Conservation (phyloP, 2,329 filamentous ascomycete species). For the Bipolaris victoriae region DNA sequence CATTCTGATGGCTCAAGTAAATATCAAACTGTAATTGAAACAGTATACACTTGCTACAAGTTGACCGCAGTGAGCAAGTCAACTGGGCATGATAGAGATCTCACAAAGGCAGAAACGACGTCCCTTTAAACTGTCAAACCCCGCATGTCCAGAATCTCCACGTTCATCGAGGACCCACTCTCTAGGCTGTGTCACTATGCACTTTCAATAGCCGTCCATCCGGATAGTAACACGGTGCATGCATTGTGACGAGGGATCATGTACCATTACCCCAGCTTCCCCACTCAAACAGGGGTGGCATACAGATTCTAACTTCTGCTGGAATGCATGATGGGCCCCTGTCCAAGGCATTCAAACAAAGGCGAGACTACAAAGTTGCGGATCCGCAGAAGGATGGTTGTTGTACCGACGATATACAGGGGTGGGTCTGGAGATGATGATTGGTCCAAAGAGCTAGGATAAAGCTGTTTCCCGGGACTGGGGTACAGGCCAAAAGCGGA, state of each 20-base stretch:
- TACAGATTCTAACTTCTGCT: conserved; percentile 17
- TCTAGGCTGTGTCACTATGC: conserved; percentile 23
- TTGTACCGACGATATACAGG: conserved; percentile 10
- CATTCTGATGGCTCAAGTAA: conserved; percentile 49
- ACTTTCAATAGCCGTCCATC: conserved; percentile 22
- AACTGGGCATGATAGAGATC: conserved; percentile 31
- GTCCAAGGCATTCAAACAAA: conserved; percentile 15
- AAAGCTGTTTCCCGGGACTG: conserved; percentile 24
- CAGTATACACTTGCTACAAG: conserved; percentile 3
- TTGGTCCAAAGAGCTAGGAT: conserved; percentile 28
- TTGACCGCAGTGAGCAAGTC: conserved; percentile 39
- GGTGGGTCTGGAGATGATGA: conserved; percentile 23
- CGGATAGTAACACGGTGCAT: conserved; percentile 29
- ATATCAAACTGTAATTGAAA: conserved; percentile 8
- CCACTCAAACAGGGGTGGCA: conserved; percentile 17
- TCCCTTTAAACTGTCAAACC: conserved; percentile 41
- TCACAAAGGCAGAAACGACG: conserved; percentile 19
- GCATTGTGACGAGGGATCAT: conserved; percentile 32
- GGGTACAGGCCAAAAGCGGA: conserved; percentile 27
- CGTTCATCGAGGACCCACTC: conserved; percentile 32
- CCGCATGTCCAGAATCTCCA: conserved; percentile 37
- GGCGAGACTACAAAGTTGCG: conserved; percentile 29
- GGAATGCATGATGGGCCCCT: conserved; percentile 11
- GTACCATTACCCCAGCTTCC: conserved; percentile 22
- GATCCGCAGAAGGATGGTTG: conserved; percentile 38